These are phyloP conservation scores for Knoxdaviesia capensis DNA, from an alignment of 2,329 filamentous ascomycete genomes.

Conservation along the genomic window DNA sequence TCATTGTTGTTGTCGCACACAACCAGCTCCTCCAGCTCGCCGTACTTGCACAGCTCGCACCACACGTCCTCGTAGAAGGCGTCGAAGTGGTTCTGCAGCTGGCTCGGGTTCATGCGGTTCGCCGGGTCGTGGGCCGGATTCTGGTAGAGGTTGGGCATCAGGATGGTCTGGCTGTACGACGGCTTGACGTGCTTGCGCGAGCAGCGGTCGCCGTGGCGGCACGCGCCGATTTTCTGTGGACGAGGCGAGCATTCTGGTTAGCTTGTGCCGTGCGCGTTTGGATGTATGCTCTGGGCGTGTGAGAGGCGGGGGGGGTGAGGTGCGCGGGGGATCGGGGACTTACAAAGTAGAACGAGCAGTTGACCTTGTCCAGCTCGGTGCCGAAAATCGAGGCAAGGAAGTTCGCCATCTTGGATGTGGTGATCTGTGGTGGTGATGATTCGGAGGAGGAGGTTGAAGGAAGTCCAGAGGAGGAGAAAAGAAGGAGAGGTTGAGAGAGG, in stretches of 20 bases:
- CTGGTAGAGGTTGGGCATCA: conserved; percentile 97
- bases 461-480: too few species aligned
- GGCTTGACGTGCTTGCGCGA: conserved; percentile 98
- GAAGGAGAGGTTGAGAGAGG: too few species aligned
- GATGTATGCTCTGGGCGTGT: conserved; percentile 3
- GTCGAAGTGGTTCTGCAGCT: conserved; percentile 98
- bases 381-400: conserved; percentile 99
- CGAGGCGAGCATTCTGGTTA: conserved; percentile 3
- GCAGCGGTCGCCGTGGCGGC: conserved; percentile 94
- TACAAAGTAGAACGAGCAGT: conserved; percentile 85
- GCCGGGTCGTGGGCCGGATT: conserved; percentile 95
- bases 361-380: conserved; percentile 98
- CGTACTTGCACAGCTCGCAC: conserved; percentile 99
- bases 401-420: conserved; percentile 53
- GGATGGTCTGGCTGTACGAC: conserved; percentile 90
- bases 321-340: conserved; percentile 5
- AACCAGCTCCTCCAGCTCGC: conserved; percentile 90
- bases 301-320: background rate
- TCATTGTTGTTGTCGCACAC: conserved; percentile 99
- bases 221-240: conserved; percentile 89
- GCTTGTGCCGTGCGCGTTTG: background rate
- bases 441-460: too few species aligned
- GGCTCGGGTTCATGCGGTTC: conserved; percentile 87
- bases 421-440: conserved; percentile 6
- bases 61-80: conserved; percentile 99